These are phyloP conservation scores for Butyriboletus loyo DNA, from an alignment of 768 basidiomycete species.

Conservation along the genomic window DNA sequence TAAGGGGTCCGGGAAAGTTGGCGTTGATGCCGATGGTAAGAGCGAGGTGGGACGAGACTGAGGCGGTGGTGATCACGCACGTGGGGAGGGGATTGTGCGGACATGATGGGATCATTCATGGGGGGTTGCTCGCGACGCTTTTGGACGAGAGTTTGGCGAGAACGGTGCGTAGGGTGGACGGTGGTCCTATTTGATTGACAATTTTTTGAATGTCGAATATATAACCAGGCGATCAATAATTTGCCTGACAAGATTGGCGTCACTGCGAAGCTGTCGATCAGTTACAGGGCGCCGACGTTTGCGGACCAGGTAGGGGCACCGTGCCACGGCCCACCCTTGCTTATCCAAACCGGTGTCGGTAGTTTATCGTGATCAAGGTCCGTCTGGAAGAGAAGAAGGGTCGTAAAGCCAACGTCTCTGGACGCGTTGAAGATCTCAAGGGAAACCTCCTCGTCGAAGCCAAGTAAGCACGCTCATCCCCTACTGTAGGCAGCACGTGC, in stretches of 20 bases:
- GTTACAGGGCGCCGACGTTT: constrained; percentile 83
- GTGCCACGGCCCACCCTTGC: not conserved
- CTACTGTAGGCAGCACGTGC: not conserved
- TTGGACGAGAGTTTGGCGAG: constrained; percentile 83
- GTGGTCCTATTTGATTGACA: constrained; percentile 1
- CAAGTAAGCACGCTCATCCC: constrained; percentile 46
- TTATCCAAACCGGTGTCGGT: not conserved
- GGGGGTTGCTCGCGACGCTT: constrained; percentile 86
- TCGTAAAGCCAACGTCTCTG: constrained; percentile 72
- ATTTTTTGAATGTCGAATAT: constrained; percentile 4
- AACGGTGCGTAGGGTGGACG: constrained; percentile 48
- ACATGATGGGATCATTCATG: constrained; percentile 93
- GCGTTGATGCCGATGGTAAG: constrained; percentile 78
- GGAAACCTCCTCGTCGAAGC: constrained; percentile 84
- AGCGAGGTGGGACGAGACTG: constrained; percentile 69
- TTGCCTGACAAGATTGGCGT: constrained; percentile 90
- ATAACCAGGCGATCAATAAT: constrained; percentile 75
- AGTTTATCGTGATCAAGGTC: constrained; percentile 85
- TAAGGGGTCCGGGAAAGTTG: constrained; percentile 86
- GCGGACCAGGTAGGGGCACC: constrained; percentile 69
- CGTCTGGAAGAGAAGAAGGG: constrained; percentile 65
- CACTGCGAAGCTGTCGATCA: constrained; percentile 78
- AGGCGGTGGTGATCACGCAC: constrained; percentile 71
- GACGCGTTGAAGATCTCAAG: constrained; percentile 72
- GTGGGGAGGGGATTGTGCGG: constrained; percentile 86